These are phyloP conservation scores for Candida parachauliodes DNA, from an alignment of 805 yeast species.

Conservation along the genomic window DNA sequence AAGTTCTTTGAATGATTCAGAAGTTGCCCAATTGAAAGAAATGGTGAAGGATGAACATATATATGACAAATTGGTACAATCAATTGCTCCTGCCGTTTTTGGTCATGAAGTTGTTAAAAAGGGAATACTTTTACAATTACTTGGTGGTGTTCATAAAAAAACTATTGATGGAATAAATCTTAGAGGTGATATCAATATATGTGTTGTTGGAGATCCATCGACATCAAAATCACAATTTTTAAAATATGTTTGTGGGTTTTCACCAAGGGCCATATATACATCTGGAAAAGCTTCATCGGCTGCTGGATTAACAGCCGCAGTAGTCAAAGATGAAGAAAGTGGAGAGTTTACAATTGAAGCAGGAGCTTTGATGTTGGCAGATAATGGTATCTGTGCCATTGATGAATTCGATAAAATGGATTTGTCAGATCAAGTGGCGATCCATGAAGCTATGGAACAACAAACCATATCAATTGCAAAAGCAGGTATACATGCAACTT, in stretches of 20 bases:
- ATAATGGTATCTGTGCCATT: constrained; percentile 96
- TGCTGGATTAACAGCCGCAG: constrained; percentile 98
- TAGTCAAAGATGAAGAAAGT: constrained; percentile 93
- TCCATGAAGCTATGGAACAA: constrained; percentile 99
- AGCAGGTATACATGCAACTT: constrained; percentile 97
- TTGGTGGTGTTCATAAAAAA: constrained; percentile 93
- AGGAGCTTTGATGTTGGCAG: constrained; percentile 97
- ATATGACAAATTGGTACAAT: constrained; percentile 77
- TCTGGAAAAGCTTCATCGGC: constrained; percentile 99
- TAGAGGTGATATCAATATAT: constrained; percentile 94
- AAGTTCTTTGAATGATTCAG: constrained; percentile 73
- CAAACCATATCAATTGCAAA: constrained; percentile 98
- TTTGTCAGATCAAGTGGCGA: constrained; percentile 90
- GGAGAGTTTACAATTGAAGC: constrained; percentile 98
- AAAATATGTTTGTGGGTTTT: constrained; percentile 85
- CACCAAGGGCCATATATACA: constrained; percentile 93
- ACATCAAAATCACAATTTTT: constrained; percentile 95
- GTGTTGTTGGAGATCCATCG: constrained; percentile 97
- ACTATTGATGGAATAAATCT: constrained; percentile 92
- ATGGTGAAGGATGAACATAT: constrained; percentile 90
- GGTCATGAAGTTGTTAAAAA: constrained; percentile 95
- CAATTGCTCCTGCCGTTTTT: constrained; percentile 93
- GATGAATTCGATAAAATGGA: constrained; percentile 99
- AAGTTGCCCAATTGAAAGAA: constrained; percentile 75
- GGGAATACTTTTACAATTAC: constrained; percentile 80